Conservation (phyloP, 2,329 filamentous ascomycete genomes). For the Trichoderma polysporum region DNA sequence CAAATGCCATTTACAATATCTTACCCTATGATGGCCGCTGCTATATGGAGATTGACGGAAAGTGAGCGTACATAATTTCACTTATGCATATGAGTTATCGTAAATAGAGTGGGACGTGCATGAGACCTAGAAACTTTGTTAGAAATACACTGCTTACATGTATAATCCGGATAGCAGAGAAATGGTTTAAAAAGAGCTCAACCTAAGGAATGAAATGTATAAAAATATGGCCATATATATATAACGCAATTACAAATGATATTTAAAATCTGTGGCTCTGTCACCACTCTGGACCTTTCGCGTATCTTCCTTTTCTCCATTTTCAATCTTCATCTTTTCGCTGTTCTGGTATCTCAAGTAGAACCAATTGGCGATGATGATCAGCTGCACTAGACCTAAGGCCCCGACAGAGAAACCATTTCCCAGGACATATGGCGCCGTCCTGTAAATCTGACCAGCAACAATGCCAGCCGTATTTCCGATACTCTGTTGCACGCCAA, state of each 20-base stretch:
- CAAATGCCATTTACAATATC: no score
- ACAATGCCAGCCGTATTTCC: conserved; percentile 49
- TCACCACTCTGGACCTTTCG: conserved; percentile 48
- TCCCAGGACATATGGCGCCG: conserved; percentile 35
- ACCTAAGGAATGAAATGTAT: not conserved
- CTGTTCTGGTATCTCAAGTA: conserved; percentile 47
- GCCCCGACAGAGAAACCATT: conserved; percentile 30
- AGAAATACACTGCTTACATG: no score
- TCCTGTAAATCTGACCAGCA: conserved; percentile 39
- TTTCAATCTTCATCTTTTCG: conserved; percentile 36
- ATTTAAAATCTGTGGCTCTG: conserved; percentile 47
- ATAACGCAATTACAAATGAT: conserved; percentile 35
- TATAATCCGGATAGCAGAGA: not conserved
- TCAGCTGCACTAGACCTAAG: conserved; percentile 33
- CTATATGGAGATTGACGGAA: no score
- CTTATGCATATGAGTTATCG: no score
- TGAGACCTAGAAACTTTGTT: no score
- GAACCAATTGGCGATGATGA: conserved; percentile 41
- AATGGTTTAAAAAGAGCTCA: no score
- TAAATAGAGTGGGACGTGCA: no score
- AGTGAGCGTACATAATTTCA: no score
- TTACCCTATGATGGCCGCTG: no score
- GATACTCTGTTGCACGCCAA: conserved; percentile 46
- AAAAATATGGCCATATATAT: not conserved
- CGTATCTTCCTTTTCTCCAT: conserved; percentile 44